Percentiles rank a stretch among this genome's conserved stretches.
Conservation (phyloP, 2,329 filamentous ascomycete species). For the Fusarium mundagurra region DNA sequence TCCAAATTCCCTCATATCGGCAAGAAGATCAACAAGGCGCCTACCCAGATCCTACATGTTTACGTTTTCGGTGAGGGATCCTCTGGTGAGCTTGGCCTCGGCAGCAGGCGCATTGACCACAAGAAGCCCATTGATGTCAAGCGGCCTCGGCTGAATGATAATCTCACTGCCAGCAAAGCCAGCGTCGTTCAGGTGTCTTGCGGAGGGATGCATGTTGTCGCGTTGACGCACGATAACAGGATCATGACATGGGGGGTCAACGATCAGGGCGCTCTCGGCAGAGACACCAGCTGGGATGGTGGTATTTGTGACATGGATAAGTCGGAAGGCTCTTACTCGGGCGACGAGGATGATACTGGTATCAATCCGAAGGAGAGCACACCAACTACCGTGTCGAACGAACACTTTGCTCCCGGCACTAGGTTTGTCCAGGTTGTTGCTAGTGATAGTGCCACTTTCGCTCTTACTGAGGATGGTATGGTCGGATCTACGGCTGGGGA, state of each 20-base stretch:
- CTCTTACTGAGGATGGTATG: slow-evolving; percentile 77
- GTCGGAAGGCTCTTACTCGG: slow-evolving; percentile 62
- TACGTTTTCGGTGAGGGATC: slow-evolving; percentile 84
- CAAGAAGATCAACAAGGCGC: slow-evolving; percentile 75
- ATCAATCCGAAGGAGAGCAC: slow-evolving; percentile 77
- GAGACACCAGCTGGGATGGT: slow-evolving; percentile 76
- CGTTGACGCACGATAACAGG: slow-evolving; percentile 81
- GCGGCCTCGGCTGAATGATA: slow-evolving; percentile 85
- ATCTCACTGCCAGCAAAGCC: slow-evolving; percentile 66
- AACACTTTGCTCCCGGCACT: slow-evolving; percentile 68
- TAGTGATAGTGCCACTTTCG: slow-evolving; percentile 80
- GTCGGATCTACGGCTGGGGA: slow-evolving; percentile 84
- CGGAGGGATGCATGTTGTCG: slow-evolving; percentile 84
- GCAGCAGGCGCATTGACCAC: slow-evolving; percentile 69
- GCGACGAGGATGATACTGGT: slow-evolving; percentile 68
- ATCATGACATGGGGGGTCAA: slow-evolving; percentile 91
- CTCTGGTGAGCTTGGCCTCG: slow-evolving; percentile 83
- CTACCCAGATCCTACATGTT: slow-evolving; percentile 72
- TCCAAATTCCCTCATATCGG: slow-evolving; percentile 60
- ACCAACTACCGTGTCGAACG: slow-evolving; percentile 67
- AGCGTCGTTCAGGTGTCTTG: slow-evolving; percentile 80
- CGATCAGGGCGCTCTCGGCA: slow-evolving; percentile 82
- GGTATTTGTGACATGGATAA: slow-evolving; percentile 67
- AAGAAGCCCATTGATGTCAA: slow-evolving; percentile 77
- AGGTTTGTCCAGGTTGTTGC: slow-evolving; percentile 72